Conservation (phyloP, 2,329 filamentous ascomycete genomes). For the Sarocladium brachiariae region DNA sequence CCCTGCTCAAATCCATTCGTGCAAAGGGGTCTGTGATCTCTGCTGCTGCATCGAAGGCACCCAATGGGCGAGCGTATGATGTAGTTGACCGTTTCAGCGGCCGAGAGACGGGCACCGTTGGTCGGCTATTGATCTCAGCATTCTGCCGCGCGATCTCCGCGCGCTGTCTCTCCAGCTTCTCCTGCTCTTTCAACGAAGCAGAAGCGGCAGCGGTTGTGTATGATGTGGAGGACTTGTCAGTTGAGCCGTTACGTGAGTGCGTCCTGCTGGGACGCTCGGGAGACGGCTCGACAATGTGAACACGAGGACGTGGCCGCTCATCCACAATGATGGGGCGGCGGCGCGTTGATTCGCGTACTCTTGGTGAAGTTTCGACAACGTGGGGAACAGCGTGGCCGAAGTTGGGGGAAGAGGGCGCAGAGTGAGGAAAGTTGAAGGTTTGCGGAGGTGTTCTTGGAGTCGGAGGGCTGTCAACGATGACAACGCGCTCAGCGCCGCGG, state of each 20-base stretch:
- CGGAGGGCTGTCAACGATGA: constrained; percentile 38
- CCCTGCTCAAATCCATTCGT: constrained; percentile 8
- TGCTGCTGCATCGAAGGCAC: background rate
- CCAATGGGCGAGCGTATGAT: constrained; percentile 13
- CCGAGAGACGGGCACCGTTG: constrained; percentile 22
- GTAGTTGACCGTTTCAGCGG: constrained; percentile 18
- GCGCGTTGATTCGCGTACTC: constrained; percentile 17
- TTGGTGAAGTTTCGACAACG: constrained; percentile 18
- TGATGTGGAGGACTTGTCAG: background rate
- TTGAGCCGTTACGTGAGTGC: background rate
- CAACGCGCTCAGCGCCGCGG: constrained; percentile 33
- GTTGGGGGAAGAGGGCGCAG: constrained; percentile 32
- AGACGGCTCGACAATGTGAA: constrained; percentile 4
- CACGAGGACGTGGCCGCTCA: constrained; percentile 22
- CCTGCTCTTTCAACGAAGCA: background rate
- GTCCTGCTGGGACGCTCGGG: constrained; percentile 1
- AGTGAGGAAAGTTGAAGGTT: constrained; percentile 27
- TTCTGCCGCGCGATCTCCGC: constrained; percentile 35
- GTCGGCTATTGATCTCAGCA: constrained; percentile 32
- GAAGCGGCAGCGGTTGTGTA: background rate
- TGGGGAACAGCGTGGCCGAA: constrained; percentile 17
- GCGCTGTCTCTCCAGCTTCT: constrained; percentile 16
- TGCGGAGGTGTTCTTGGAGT: constrained; percentile 41
- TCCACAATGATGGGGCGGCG: constrained; percentile 32
- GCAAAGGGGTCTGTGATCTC: constrained; percentile 2